Evolutionary conservation across 2,329 filamentous ascomycete genomes (phyloP).

Genomic region (Xylariaceae sp.): DNA sequence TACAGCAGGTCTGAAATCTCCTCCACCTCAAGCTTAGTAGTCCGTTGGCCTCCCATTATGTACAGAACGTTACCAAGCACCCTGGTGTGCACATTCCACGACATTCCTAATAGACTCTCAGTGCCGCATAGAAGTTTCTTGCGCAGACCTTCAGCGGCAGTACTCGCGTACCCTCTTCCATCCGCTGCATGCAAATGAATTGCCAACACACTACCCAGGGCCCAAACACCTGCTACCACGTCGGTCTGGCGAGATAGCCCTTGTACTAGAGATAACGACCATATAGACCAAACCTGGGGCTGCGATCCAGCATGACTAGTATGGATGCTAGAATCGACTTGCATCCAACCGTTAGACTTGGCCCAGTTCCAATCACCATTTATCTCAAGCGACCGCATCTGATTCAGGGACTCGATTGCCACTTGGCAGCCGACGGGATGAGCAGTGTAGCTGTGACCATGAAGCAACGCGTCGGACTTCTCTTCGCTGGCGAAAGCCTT

Average conservation of each 20-base stretch:
- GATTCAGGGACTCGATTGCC: conserved; percentile 69
- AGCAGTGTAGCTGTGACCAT: conserved; percentile 88
- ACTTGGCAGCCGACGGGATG: conserved; percentile 83
- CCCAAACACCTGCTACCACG: conserved; percentile 70
- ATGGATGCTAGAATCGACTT: background rate
- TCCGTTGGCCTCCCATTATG: conserved; percentile 61
- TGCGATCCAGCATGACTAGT: background rate
- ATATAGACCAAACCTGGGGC: conserved; percentile 68
- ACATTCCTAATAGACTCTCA: conserved; percentile 3
- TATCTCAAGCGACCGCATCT: conserved; percentile 65
- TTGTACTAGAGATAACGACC: conserved; percentile 67
- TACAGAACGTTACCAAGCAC: conserved; percentile 66
- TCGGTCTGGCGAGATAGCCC: conserved; percentile 60
- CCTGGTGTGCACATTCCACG: conserved; percentile 60
- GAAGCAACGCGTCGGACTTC: conserved; percentile 80
- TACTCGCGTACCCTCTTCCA: conserved; percentile 54
- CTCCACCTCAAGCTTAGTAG: conserved; percentile 36
- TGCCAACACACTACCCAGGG: conserved; percentile 76
- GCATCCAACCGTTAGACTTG: conserved; percentile 53
- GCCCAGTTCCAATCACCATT: conserved; percentile 63
- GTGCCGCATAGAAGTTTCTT: conserved; percentile 29
- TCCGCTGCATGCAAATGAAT: conserved; percentile 58
- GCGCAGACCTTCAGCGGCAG: conserved; percentile 22
- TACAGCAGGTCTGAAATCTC: conserved; percentile 34
- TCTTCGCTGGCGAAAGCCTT: conserved; percentile 72